These are phyloP conservation scores for Carex sylvatica DNA, from an alignment of 202 grass and related monocot genomes.

Conservation along the genomic window DNA sequence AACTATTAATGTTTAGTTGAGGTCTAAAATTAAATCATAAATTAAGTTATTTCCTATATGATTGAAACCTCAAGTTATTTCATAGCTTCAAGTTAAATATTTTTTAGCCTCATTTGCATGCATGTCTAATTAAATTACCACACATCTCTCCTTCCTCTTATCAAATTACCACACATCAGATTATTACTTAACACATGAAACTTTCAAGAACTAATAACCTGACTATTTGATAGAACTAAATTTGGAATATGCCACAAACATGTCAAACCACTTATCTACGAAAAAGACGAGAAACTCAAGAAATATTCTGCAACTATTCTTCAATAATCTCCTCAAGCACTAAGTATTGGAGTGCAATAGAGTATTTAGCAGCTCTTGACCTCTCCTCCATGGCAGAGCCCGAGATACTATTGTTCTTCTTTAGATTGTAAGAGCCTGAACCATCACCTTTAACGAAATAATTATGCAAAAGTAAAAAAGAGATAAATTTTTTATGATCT, in stretches of 20 bases:
- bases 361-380: slow-evolving; percentile 69
- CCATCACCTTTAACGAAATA: slow-evolving; percentile 42
- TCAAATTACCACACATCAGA: background rate
- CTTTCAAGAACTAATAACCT: background rate
- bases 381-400: slow-evolving; percentile 33
- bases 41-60: too few relatives aligned
- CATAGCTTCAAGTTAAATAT: too few relatives aligned
- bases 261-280: background rate
- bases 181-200: background rate
- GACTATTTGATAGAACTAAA: background rate
- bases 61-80: too few relatives aligned
- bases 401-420: slow-evolving; percentile 35
- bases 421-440: slow-evolving; percentile 48
- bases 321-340: slow-evolving; percentile 53
- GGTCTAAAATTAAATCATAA: too few relatives aligned
- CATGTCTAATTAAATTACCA: too few relatives aligned
- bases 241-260: background rate
- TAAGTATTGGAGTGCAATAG: slow-evolving; percentile 65
- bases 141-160: too few relatives aligned
- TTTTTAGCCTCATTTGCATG: too few relatives aligned
- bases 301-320: slow-evolving; percentile 6
- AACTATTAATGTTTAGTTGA: too few relatives aligned
- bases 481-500: background rate
- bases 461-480: background rate
- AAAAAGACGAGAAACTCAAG: background rate